Percentiles rank a stretch among this genome's conserved stretches.
phyloP scores from a whole-genome alignment of 345 rosid genomes.

The Lepidium didymum region DNA sequence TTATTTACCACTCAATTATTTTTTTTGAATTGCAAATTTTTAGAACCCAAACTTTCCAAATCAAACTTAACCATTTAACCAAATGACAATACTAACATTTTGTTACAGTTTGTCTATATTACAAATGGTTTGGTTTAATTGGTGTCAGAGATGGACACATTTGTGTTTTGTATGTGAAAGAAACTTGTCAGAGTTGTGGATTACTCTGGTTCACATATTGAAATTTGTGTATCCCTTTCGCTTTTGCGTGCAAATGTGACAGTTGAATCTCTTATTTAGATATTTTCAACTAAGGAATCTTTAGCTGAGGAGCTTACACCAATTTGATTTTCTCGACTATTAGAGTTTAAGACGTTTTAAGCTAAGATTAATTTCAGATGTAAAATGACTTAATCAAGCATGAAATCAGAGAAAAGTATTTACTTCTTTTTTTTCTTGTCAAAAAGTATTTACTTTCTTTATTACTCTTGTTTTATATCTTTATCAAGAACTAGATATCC shows the following conservation, averaged over 20 bases:
- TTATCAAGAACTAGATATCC: too few species aligned
- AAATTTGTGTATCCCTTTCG: neutral
- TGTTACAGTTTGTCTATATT: neutral
- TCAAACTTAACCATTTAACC: too few species aligned
- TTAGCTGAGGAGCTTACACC: neutral
- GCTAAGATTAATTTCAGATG: neutral
- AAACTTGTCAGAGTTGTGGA: slow-evolving; percentile 12
- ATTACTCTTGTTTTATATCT: too few species aligned
- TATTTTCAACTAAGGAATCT: slow-evolving; percentile 17
- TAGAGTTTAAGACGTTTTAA: neutral
- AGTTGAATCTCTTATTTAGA: slow-evolving; percentile 13
- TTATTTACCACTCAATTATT: too few species aligned
- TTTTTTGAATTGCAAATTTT: too few species aligned
- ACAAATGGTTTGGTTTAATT: neutral
- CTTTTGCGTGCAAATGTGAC: slow-evolving; percentile 3
- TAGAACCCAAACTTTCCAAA: too few species aligned
- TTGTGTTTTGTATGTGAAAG: slow-evolving; percentile 7
- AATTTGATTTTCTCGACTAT: neutral
- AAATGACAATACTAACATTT: too few species aligned
- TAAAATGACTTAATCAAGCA: neutral
- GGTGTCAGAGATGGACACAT: neutral
- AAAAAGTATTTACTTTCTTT: neutral
- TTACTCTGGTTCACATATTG: slow-evolving; percentile 21
- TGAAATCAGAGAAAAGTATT: neutral
- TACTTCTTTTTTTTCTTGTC: too few species aligned